Evolutionary conservation across 2,329 filamentous ascomycete species (phyloP), one percentile per base, ranked within the genome.

Genomic region (Tolypocladium nubicola): DNA sequence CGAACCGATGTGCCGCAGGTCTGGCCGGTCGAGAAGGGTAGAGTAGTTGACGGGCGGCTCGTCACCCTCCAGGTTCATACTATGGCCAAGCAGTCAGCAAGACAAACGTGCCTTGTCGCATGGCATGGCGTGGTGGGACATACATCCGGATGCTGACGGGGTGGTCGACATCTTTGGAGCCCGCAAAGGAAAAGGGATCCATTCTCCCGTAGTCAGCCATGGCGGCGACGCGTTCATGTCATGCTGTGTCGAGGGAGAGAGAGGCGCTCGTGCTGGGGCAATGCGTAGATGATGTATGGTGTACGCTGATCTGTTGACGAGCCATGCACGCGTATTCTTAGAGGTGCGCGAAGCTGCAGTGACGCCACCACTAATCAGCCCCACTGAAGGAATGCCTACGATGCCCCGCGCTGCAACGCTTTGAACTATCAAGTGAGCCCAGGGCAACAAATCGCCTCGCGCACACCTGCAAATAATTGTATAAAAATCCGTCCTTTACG

Each of bases 161-260:
- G 62, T 92, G 83, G 65, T 90, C 81, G 65, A 97, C 80, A 71
- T 89, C 85, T 63, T 90, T 88, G 59, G 94, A 96, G 68, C 86
- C 90, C 64, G 90, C 92, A 76, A 97, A 97, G 37, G 92, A 96
- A 74, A 96, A 97, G 55, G 92, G 88, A 75, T 99, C 94, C 90
- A 97, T 97, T 58, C 68, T 70, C 64, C 70, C 71, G 65, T 72
- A 73, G 60, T 73, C 71, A 63, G 70, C 58, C 71, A 74, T 74
- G 59, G 52, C 58, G 38, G 26, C 53, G 55, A 23, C 55, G 59
- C 54, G 52, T 52, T 69, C 67, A 70, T 62, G 59, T 64, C 69
- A 70, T 70, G 56, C 55, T 64, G 59, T 37, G 52, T 35, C n/a
- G 33, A 40, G 5, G 37, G 45, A 7, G 23, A 9, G 21, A 30